Base-by-base conservation (phyloP, 129 eudicot species). In the Centella asiatica region DNA sequence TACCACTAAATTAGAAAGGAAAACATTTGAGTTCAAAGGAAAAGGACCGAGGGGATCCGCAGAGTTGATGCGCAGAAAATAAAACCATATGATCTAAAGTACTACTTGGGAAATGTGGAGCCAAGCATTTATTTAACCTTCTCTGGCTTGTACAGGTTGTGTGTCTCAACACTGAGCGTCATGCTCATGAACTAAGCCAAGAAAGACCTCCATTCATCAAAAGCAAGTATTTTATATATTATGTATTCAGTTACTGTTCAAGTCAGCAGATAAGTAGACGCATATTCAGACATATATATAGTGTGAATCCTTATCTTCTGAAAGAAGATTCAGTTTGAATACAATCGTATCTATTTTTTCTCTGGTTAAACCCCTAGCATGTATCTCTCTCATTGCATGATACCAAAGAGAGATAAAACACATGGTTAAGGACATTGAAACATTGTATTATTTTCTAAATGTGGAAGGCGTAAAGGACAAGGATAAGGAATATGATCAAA, bases 401-500 rank as follows among this genome's bases (percentile, higher is more conserved):
- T n/a, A n/a, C n/a, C n/a, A n/a, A n/a, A n/a, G n/a, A n/a, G n/a
- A n/a, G n/a, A n/a, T n/a, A n/a, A n/a, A n/a, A n/a, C n/a, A n/a
- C n/a, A n/a, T n/a, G n/a, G n/a, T n/a, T n/a, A n/a, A n/a, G n/a
- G n/a, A n/a, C n/a, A 53, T 11, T 53, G 22, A 27, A 53, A 51
- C 26, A 1, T 12, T 52, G 57, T 52, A 25, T 11, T 52, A 25
- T 15, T 34, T 57, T 57, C 46, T 34, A 52, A 36, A 20, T 42
- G 32, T 48, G 23, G 55, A 44, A 39, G 23, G 57, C 42, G 25
- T 20, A 63, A 33, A 19, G 29, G 36, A 27, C 18, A 53, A n/a
- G 68, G 15, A 62, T 10, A 18, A n/a, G 47, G 31, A 48, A n/a
- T 47, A 26, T 63, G 60, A 33, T 49, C 49, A 44, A 55, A 49